Base-by-base conservation (phyloP, 768 basidiomycete species). In the Lyophyllum semitale region DNA sequence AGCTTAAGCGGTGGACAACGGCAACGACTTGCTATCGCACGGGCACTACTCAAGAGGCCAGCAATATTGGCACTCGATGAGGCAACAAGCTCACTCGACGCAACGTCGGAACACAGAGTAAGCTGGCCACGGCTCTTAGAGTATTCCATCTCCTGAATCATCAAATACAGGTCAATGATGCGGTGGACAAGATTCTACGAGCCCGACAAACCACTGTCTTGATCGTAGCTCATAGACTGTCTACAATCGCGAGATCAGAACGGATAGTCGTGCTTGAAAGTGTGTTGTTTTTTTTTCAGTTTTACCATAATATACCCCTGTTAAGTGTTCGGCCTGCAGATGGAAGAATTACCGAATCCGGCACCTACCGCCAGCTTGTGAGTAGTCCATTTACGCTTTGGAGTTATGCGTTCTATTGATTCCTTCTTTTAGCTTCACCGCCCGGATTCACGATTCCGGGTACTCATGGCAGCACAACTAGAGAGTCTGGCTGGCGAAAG, bases 211-310 rank as follows among this genome's bases (percentile, higher is more conserved):
- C 93, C 30, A 95, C 93, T 2, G 94, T 93, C 62, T 68, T 95
- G 23, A 88, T 95, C 52, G 93, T 95, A 18, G 94, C 94, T 0
- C 94, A 97, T 71, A 79, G 94, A 47, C 67, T 97, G 51, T 93
- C 91, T 22, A 94, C 94, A 3, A 93, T 97, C 52, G 91, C 94
- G 3, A 77, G 93, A 51, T 93, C 94, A 1, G 93, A 95, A 66
- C 79, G 91, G 37, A 91, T 97, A 42, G 91, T 93, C 6, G 93
- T 97, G 18, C 78, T 97, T 18, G 93, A 97, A 74, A 88, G 87
- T 87, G 44, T n/a, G 72, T 61, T n/a, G n/a, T n/a, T n/a, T n/a
- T n/a, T n/a, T 9, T 25, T 49, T 13, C 12, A 12, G 9, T 25
- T 2, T 22, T 53, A 27, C 29, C 43, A n/a, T 13, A n/a, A 27